Evolutionary conservation across 2,329 filamentous ascomycete genomes (phyloP).

Genomic region (Fusarium sp.): DNA sequence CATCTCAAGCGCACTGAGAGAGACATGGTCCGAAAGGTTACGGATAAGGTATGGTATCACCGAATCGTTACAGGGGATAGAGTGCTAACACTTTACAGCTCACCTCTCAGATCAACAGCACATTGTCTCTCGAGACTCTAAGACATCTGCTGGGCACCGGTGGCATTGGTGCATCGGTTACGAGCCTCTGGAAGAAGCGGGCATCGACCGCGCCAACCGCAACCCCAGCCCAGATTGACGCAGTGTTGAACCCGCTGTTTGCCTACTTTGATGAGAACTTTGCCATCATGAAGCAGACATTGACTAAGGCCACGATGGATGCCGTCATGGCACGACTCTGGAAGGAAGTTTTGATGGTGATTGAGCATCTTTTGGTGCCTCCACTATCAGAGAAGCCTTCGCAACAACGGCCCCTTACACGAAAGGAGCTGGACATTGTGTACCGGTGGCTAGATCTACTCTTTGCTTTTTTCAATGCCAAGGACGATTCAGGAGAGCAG

Average conservation of each 20-base stretch:
- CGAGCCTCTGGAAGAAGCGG: slow-evolving; percentile 75
- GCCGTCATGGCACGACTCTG: slow-evolving; percentile 98
- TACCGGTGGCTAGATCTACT: slow-evolving; percentile 94
- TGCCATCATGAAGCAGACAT: slow-evolving; percentile 96
- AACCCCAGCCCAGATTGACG: slow-evolving; percentile 80
- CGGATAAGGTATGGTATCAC: slow-evolving; percentile 81
- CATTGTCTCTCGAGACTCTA: slow-evolving; percentile 85
- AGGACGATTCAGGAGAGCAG: slow-evolving; percentile 84
- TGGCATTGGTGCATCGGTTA: slow-evolving; percentile 78
- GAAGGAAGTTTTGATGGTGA: slow-evolving; percentile 95
- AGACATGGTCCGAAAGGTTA: slow-evolving; percentile 98
- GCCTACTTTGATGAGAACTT: slow-evolving; percentile 99
- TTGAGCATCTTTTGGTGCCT: slow-evolving; percentile 90
- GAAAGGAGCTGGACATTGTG: slow-evolving; percentile 92
- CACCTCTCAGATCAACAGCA: slow-evolving; percentile 90
- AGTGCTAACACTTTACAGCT: slow-evolving; percentile 65
- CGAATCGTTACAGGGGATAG: background rate
- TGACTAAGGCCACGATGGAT: slow-evolving; percentile 96
- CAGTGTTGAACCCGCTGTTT: slow-evolving; percentile 86
- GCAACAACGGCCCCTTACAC: slow-evolving; percentile 82
- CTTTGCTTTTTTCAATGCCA: slow-evolving; percentile 94
- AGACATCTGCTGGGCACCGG: slow-evolving; percentile 77
- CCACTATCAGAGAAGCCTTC: slow-evolving; percentile 96
- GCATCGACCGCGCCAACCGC: slow-evolving; percentile 67
- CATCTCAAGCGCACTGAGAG: slow-evolving; percentile 94